phyloP scores from a whole-genome alignment of 2,329 filamentous ascomycete species.

The Ophiostoma sp. region DNA sequence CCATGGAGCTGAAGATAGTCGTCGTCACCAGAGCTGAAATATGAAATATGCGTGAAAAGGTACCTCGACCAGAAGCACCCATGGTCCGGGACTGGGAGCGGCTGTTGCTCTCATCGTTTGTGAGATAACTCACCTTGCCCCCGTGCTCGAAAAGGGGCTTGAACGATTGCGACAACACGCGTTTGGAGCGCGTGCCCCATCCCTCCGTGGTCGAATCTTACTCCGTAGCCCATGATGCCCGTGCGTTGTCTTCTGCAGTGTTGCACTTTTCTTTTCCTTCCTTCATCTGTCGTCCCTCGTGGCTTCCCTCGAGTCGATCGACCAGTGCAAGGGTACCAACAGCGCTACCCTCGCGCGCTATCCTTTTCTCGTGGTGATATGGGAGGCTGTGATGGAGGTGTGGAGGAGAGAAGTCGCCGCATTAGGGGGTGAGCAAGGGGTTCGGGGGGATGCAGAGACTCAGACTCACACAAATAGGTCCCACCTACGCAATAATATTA shows the following conservation, averaged over 20 bases:
- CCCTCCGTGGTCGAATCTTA: not conserved
- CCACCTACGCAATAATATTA: slow-evolving; percentile 5
- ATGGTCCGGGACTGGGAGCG: not conserved
- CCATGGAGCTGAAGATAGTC: not conserved
- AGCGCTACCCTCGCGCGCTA: not conserved
- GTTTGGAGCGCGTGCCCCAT: slow-evolving; percentile 6
- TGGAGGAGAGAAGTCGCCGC: slow-evolving; percentile 3
- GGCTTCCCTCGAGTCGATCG: not conserved
- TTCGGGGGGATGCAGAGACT: not conserved
- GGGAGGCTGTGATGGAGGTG: slow-evolving; percentile 9
- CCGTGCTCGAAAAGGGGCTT: not conserved
- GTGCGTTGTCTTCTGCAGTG: not conserved
- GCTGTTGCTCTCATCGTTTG: not conserved
- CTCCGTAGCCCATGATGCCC: not conserved
- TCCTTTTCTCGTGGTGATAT: slow-evolving; percentile 1
- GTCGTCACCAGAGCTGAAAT: not conserved
- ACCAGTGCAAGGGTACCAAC: not conserved
- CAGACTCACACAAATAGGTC: not conserved
- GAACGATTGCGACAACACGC: not conserved
- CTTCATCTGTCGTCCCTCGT: not conserved
- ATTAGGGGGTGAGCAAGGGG: not conserved
- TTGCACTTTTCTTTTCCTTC: not conserved
- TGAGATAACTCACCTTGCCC: not conserved
- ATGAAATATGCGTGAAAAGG: not conserved
- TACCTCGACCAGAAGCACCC: too few species aligned